Base-by-base conservation (phyloP, 164 flowering plant species). In the Tinospora cordifolia region DNA sequence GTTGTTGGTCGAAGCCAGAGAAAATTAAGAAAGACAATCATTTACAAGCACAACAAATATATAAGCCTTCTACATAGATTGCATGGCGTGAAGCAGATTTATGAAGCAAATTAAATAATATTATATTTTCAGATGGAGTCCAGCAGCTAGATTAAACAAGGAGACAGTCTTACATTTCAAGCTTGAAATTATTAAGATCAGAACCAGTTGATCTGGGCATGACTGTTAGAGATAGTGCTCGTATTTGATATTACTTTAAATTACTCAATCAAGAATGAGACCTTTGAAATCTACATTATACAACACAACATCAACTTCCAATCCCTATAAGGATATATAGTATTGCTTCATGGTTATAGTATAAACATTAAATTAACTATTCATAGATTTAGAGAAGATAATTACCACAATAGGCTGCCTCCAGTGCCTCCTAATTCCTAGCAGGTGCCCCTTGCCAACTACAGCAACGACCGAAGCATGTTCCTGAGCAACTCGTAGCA, bases 391-490 rank as follows among this genome's bases (percentile, higher is more conserved):
- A 70, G 34, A 34, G 69, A 58, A 39, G 27, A 36, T 30, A 63
- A 77, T 74, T 44, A 93, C 96, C 83, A 78, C 78, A 77, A 95
- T 75, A 65, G 96, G 98, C 74, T 87, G 91, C 82, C 83, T 69
- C 99, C 99, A 95, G 69, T 92, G 72, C 78, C 85, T 85, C 83
- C 83, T 82, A 73, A 95, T 92, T 73, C 99, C 99, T 59, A 78
- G 83, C n/a, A 95, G 75, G 76, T 90, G 99, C 34, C 99, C 99
- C 77, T 82, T 89, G 46, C 99, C 99, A 65, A 95, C 97, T 77
- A 95, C 97, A 58, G 98, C 99, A 64, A 95, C 97, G 25, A 92
- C 99, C 63, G 92, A 92, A 68, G 72, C 78, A 76, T 91, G 89
- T 80, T 88, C 89, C 17, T 83, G 71, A 21, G 97, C 96, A 73